These are phyloP conservation scores for Hirsutella thompsonii DNA, from an alignment of 2,329 filamentous ascomycete genomes.

Conservation along the genomic window DNA sequence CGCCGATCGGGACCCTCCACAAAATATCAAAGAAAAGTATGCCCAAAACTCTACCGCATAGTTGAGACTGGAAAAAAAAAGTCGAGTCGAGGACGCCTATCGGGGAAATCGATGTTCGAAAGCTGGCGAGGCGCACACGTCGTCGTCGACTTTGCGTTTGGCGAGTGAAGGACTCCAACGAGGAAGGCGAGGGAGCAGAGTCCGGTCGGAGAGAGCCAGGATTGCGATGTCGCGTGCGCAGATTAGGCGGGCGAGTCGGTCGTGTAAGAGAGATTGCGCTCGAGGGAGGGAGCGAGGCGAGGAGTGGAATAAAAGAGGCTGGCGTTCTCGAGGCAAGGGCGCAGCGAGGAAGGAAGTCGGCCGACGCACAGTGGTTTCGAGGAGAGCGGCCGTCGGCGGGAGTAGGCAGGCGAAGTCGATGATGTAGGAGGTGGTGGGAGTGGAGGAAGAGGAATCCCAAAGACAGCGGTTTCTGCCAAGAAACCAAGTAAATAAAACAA, in stretches of 20 bases:
- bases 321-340: too few species aligned
- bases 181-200: too few species aligned
- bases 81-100: background rate
- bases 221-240: background rate
- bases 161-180: too few species aligned
- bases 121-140: too few species aligned
- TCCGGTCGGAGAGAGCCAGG: too few species aligned
- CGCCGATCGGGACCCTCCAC: background rate
- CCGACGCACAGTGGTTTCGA: too few species aligned
- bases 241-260: background rate
- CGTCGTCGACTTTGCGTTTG: too few species aligned
- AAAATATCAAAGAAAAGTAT: slow-evolving; percentile 10
- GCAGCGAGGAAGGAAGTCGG: too few species aligned
- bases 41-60: slow-evolving; percentile 22
- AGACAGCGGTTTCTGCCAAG: too few species aligned
- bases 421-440: background rate
- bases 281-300: slow-evolving; percentile 6
- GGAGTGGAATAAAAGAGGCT: too few species aligned
- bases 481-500: slow-evolving; percentile 12
- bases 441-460: background rate
- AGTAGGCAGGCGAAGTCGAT: background rate
- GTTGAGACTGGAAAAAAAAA: slow-evolving; percentile 13
- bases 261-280: slow-evolving; percentile 6
- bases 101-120: too few species aligned
- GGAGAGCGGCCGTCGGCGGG: too few species aligned